Evolutionary conservation across 352 stramenopile species (phyloP), one percentile per base, ranked within the genome.

Genomic region (Phytophthora pseudosyringae): DNA sequence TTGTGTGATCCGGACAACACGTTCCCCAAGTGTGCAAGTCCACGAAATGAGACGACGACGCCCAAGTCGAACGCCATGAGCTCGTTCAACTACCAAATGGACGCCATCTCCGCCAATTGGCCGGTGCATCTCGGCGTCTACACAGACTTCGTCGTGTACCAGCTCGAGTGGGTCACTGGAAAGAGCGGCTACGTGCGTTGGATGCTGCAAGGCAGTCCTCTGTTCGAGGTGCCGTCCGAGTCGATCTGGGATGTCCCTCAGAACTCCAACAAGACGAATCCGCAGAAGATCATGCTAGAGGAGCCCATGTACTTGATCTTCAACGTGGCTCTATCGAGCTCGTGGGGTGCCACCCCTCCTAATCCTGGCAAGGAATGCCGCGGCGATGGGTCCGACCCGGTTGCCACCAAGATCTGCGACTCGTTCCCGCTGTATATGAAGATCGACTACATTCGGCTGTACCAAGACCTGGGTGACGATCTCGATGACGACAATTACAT

Each of bases 381-480:
- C 10, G 65, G 73, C 0, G 59, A 78, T 44, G 65, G 69, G 25
- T 64, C 48, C 0, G 67, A 81, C 7, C 6, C 36, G 15, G 28
- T 9, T 0, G 16, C 50, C 1, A 82, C 78, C 50, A 62, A 59
- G 9, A 82, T 86, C 41, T 84, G 75, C 49, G 75, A 80, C 28
- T 11, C 55, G 4, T 84, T 86, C 55, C 77, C 77, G 1, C 56
- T 86, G 55, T 84, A 75, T 41, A n/a, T 95, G 58, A 85, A 88
- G 43, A 85, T 97, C 56, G 91, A 97, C 77, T 90, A 86, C 54
- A 81, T 97, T 15, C 81, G 89, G 7, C 53, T 97, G 18, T 97
- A 97, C 58, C 91, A 97, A 60, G 76, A 85, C 44, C 26, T 49
- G 4, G 51, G 25, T 0, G 46, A 78, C 16, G 48, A 71, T 28